These are phyloP conservation scores for Neurospora sp. DNA, from an alignment of 495 filamentous ascomycete genomes.

Conservation along the genomic window DNA sequence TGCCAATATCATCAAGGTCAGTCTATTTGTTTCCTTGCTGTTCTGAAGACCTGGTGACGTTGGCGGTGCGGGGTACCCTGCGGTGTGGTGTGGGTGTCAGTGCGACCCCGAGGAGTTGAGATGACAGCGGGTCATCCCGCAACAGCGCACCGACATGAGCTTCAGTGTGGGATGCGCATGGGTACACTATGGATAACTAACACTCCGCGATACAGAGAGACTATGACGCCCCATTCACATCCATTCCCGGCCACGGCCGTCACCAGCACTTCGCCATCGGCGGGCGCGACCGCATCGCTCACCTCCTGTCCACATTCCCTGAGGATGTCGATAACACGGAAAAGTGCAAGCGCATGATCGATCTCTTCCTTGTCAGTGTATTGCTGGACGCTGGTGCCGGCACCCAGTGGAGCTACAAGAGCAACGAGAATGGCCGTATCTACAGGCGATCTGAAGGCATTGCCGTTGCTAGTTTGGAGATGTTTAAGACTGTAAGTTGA, in stretches of 20 bases:
- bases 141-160: background rate
- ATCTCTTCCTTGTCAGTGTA: slow-evolving; percentile 85
- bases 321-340: slow-evolving; percentile 56
- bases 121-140: background rate
- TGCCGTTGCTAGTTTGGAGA: slow-evolving; percentile 88
- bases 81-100: slow-evolving; percentile 3
- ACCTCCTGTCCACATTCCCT: slow-evolving; percentile 60
- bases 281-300: slow-evolving; percentile 61
- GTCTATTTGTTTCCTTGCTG: background rate
- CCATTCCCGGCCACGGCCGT: slow-evolving; percentile 76
- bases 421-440: slow-evolving; percentile 74
- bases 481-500: slow-evolving; percentile 66
- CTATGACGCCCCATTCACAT: slow-evolving; percentile 73
- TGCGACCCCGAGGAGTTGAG: background rate
- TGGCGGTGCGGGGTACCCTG: background rate
- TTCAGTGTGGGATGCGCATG: background rate
- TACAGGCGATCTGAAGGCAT: slow-evolving; percentile 86
- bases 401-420: slow-evolving; percentile 78
- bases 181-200: slow-evolving; percentile 6
- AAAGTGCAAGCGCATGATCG: slow-evolving; percentile 64
- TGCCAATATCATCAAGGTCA: slow-evolving; percentile 91
- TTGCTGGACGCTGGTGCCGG: slow-evolving; percentile 83
- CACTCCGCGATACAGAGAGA: slow-evolving; percentile 52
- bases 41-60: background rate
- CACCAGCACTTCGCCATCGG: slow-evolving; percentile 90